phyloP scores from a whole-genome alignment of 2,329 filamentous ascomycete genomes.

The Magnaporthiopsis rhizophila region DNA sequence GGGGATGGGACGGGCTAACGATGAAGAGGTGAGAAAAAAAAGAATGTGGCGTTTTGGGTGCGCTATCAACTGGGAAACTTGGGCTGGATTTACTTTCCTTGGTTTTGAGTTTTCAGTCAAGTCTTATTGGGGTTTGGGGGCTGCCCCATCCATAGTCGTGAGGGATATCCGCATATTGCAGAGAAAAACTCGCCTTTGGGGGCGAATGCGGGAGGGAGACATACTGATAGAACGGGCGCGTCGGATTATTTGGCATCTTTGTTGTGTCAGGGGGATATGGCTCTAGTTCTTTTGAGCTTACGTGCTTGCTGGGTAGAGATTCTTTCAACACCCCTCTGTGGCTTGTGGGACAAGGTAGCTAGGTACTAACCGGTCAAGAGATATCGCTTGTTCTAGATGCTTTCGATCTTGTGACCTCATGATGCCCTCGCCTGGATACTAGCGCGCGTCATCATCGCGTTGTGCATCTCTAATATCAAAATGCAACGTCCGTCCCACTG shows the following conservation, averaged over 20 bases:
- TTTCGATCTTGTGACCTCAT: not conserved
- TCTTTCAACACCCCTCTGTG: not conserved
- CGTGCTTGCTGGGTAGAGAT: no score
- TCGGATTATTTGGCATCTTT: not conserved
- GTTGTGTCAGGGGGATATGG: not conserved
- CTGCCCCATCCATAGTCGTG: not conserved
- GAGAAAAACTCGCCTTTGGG: not conserved
- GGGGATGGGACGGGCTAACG: not conserved
- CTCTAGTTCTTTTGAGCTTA: not conserved
- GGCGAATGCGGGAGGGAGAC: not conserved
- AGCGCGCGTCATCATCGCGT: not conserved
- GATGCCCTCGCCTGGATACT: not conserved
- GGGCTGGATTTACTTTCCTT: not conserved
- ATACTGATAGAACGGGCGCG: not conserved
- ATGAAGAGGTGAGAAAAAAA: not conserved
- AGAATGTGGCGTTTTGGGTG: slow-evolving; percentile 1
- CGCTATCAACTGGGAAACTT: not conserved
- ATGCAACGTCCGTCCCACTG: not conserved
- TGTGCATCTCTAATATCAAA: not conserved
- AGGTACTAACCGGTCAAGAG: not conserved
- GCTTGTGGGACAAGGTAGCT: not conserved
- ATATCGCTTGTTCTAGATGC: not conserved
- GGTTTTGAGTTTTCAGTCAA: not conserved
- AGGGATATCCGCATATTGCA: not conserved
- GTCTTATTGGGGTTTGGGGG: not conserved